Conservation (phyloP, 768 basidiomycete genomes). For the Pholiota conissans region DNA sequence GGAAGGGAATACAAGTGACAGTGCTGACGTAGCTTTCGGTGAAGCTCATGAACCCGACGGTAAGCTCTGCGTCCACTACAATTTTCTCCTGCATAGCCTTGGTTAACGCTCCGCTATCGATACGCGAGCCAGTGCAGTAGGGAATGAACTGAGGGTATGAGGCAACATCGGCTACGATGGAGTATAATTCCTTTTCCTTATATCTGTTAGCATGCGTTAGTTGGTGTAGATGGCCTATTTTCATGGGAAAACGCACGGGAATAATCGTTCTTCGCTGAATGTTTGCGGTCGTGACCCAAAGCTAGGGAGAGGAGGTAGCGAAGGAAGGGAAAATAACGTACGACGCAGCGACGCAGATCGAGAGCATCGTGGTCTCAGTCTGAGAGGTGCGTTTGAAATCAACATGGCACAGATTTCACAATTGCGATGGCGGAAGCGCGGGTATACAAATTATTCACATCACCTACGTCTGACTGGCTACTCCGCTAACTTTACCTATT, state of each 20-base stretch:
- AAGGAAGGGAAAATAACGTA: conserved; percentile 51
- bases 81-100: conserved; percentile 29
- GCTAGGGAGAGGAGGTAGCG: conserved; percentile 44
- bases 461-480: no score
- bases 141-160: conserved; percentile 89
- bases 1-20: conserved; percentile 77
- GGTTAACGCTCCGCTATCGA: conserved; percentile 43
- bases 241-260: conserved; percentile 65
- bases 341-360: conserved; percentile 17
- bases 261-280: conserved; percentile 82
- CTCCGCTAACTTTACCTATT: no score
- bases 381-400: conserved; percentile 11
- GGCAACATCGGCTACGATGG: conserved; percentile 82
- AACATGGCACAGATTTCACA: conserved; percentile 7
- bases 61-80: conserved; percentile 81
- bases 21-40: conserved; percentile 84
- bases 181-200: conserved; percentile 73
- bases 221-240: conserved; percentile 3
- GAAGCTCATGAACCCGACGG: conserved; percentile 86
- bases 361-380: conserved; percentile 6
- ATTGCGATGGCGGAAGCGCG: conserved; percentile 1
- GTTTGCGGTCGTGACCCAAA: conserved; percentile 51
- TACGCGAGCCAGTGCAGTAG: conserved; percentile 75
- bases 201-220: conserved; percentile 51
- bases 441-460: no score